Evolutionary conservation across 129 eudicot genomes (phyloP), one percentile per base, ranked within the genome.

Genomic region (Flaveria ramosissima): DNA sequence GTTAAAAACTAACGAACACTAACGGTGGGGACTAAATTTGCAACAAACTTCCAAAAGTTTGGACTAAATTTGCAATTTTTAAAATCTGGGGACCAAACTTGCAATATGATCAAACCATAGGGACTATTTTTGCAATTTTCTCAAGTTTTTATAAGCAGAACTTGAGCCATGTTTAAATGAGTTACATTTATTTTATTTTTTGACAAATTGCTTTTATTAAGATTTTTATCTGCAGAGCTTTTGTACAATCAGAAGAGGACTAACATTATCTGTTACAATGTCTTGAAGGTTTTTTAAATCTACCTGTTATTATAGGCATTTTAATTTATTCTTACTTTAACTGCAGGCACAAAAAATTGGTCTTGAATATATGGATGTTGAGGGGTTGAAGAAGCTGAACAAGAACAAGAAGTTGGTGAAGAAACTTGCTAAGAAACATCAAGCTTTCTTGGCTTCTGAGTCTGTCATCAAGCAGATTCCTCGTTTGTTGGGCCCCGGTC

Each of bases 381-480:
- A 59, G 65, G 16, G 65, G 24, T 2, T 59, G 16, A 59, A 59
- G 16, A 59, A 59, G n/a, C 16, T 59, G 65, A 59, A 59, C 65
- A 59, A 59, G 65, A 59, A 59, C 65, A 59, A 59, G 65, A 59
- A 59, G 36, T 59, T 59, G 39, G 65, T 59, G 65, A 59, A 59
- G 32, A 59, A 59, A 59, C 65, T 59, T 21, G 65, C 65, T 59
- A 59, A 59, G 65, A 59, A 59, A 23, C 65, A 59, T 59, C 65
- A 59, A 59, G 65, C 65, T 59, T 59, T 59, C n/a, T 59, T 59
- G 65, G 65, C 65, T 59, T 59, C 65, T 23, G 65, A 59, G n/a
- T 59, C 65, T 2, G 65, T 59, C 8, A 59, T 59, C 36, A 59
- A 59, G 65, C 65, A 59, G 65, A 59, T 59, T 23, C 65, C 65